Percentiles rank a stretch among this genome's conserved stretches.
Evolutionary conservation across 2,329 filamentous ascomycete genomes (phyloP).

Genomic region (Colletotrichum eleusines): DNA sequence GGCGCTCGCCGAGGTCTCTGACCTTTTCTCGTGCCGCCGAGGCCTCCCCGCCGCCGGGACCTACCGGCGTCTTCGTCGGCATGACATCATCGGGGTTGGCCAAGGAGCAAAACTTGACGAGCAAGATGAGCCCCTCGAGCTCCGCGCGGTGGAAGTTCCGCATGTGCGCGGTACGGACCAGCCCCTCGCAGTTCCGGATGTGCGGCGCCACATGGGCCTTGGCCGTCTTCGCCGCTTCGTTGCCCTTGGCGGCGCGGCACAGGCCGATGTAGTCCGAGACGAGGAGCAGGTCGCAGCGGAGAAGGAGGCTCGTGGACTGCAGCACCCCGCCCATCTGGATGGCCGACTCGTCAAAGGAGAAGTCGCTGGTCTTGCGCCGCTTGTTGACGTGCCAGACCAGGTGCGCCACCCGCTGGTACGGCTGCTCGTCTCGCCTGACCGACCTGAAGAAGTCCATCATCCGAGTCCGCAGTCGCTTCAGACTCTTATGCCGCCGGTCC

Average conservation of each 20-base stretch:
- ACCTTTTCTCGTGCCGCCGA: not conserved
- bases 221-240: conserved; percentile 31
- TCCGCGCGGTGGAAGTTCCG: conserved; percentile 56
- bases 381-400: conserved; percentile 56
- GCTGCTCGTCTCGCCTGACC: conserved; percentile 61
- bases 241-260: conserved; percentile 16
- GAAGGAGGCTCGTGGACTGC: conserved; percentile 57
- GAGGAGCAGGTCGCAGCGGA: conserved; percentile 63
- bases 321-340: conserved; percentile 55
- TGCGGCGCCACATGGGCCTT: conserved; percentile 48
- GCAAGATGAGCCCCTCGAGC: conserved; percentile 64
- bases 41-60: not conserved
- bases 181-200: conserved; percentile 53
- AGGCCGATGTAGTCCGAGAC: conserved; percentile 55
- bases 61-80: too few species aligned
- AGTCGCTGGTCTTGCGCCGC: conserved; percentile 45
- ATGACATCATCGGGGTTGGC: conserved; percentile 46
- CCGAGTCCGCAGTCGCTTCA: conserved; percentile 26
- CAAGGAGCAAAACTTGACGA: conserved; percentile 61
- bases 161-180: conserved; percentile 55
- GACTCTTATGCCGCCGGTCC: not conserved
- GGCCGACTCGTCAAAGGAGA: conserved; percentile 52
- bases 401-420: conserved; percentile 60
- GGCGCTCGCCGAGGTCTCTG: conserved; percentile 31
- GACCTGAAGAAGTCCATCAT: conserved; percentile 44